Percentiles rank a stretch among this genome's conserved stretches.
phyloP scores from a whole-genome alignment of 2,329 filamentous ascomycete species.

The Trichoderma endophyticum region DNA sequence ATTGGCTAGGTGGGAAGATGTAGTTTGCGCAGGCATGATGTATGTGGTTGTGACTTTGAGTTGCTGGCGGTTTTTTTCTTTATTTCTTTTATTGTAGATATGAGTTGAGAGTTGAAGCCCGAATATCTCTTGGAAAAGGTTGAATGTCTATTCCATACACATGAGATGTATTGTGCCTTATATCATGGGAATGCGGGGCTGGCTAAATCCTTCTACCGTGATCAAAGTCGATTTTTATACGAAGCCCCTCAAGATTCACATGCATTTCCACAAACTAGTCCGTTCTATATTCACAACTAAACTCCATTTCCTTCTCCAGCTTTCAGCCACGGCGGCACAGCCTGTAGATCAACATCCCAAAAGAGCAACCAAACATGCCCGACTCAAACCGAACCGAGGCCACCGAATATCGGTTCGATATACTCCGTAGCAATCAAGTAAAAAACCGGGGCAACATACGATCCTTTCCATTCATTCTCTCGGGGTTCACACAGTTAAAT shows the following conservation, averaged over 20 bases:
- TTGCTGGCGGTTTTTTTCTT: background rate
- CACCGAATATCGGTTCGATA: background rate
- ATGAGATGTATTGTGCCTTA: background rate
- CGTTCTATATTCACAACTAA: background rate
- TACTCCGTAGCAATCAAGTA: background rate
- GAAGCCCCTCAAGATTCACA: background rate
- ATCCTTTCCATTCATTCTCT: background rate
- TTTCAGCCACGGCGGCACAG: background rate
- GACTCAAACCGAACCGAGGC: background rate
- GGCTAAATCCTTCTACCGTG: background rate
- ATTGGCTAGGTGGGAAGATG: conserved; percentile 32
- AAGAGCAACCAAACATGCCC: background rate
- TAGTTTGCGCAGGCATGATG: conserved; percentile 22
- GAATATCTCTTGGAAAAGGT: background rate
- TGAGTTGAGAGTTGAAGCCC: background rate
- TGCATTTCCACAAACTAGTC: background rate
- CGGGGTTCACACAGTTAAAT: background rate
- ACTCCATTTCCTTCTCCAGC: background rate
- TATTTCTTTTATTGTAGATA: background rate
- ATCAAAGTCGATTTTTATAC: background rate
- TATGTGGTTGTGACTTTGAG: background rate
- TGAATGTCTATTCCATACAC: background rate
- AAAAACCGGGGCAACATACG: background rate
- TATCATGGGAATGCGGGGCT: background rate
- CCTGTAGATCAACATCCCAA: background rate